Percentiles rank a stretch among this genome's conserved stretches.
Evolutionary conservation across 305 asterid genomes (phyloP).

Genomic region (Fraxinus floribunda): DNA sequence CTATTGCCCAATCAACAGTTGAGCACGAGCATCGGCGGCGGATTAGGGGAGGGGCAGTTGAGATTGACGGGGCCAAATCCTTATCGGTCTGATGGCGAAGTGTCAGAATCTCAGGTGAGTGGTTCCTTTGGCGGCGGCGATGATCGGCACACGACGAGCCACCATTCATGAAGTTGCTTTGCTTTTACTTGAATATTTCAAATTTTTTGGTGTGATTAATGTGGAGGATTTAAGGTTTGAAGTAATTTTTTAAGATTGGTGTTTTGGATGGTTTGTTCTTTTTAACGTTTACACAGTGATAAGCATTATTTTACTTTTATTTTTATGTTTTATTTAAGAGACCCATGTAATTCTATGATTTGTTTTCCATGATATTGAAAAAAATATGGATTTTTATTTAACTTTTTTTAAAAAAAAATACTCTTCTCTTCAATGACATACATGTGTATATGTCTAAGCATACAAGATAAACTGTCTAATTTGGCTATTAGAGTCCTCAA

Average conservation of each 20-base stretch:
- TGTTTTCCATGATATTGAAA: neutral
- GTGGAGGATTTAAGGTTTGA: constrained; percentile 36
- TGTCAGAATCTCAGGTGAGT: constrained; percentile 46
- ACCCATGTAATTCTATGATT: constrained; percentile 18
- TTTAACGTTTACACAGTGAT: constrained; percentile 15
- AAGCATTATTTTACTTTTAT: neutral
- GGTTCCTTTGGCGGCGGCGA: constrained; percentile 50
- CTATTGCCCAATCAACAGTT: constrained; percentile 60
- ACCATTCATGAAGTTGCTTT: constrained; percentile 37
- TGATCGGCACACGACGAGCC: constrained; percentile 45
- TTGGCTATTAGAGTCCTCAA: too few species aligned
- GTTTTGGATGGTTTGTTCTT: constrained; percentile 23
- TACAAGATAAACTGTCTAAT: too few species aligned
- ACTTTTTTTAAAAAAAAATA: too few species aligned
- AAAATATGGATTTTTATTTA: neutral
- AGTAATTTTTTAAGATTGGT: constrained; percentile 17
- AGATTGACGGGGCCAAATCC: constrained; percentile 59
- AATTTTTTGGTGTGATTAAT: constrained; percentile 41
- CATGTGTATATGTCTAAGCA: too few species aligned
- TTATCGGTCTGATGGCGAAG: constrained; percentile 37
- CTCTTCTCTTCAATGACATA: too few species aligned
- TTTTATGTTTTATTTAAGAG: constrained; percentile 1
- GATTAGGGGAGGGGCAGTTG: constrained; percentile 66
- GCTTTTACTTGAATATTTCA: neutral
- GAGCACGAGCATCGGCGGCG: constrained; percentile 26